Conservation (phyloP, 306 rosid genomes). For the Pterocarpus macrocarpus region DNA sequence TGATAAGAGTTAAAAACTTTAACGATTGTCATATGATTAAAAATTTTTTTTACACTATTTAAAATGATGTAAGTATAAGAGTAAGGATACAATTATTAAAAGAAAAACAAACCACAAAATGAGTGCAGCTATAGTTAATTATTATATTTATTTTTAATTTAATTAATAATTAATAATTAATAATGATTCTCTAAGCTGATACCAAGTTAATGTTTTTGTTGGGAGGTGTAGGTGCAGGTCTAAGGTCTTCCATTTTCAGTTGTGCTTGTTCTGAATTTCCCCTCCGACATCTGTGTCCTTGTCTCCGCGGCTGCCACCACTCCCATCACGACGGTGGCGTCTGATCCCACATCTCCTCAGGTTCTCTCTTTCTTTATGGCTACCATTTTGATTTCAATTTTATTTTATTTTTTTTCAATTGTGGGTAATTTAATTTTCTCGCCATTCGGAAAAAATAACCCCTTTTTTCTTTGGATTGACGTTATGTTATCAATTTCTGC, state of each 20-base stretch:
- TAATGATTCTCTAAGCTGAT: not conserved
- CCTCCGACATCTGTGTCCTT: not conserved
- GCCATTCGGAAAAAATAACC: too few relatives aligned
- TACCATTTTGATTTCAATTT: not conserved
- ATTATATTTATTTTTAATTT: too few relatives aligned
- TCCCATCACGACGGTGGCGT: constrained; percentile 20
- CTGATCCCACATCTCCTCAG: not conserved
- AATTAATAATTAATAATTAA: too few relatives aligned
- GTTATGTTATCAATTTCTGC: not conserved
- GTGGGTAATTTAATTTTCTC: too few relatives aligned
- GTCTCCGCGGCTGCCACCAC: not conserved
- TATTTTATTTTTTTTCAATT: not conserved
- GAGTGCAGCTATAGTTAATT: too few relatives aligned
- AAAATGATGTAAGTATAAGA: too few relatives aligned
- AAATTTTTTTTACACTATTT: too few relatives aligned
- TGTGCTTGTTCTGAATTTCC: not conserved
- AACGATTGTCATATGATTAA: too few relatives aligned
- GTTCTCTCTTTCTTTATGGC: constrained; percentile 4
- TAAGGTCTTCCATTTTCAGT: not conserved
- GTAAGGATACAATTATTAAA: too few relatives aligned
- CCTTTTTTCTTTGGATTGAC: too few relatives aligned
- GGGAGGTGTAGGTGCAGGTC: not conserved
- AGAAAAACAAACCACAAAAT: too few relatives aligned
- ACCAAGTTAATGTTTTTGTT: not conserved
- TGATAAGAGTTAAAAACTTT: too few relatives aligned